phyloP scores from a whole-genome alignment of 176 grass and related monocot genomes.

The Hordeum vulgare region MorexV3_pseudomolecules_assembly NC_058518.1:482598537-482599036 shows the following conservation, averaged over 20 bases:
- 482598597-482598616: not conserved
- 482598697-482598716: slow-evolving; percentile 31
- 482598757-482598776: slow-evolving; percentile 16
- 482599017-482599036: not conserved
- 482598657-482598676: slow-evolving; percentile 26
- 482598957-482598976: slow-evolving; percentile 31
- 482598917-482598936: slow-evolving; percentile 11
- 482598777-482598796: slow-evolving; percentile 45
- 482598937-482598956: slow-evolving; percentile 16
- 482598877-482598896: not conserved
- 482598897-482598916: not conserved
- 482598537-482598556: slow-evolving; percentile 48
- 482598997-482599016: slow-evolving; percentile 35
- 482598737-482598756: slow-evolving; percentile 52
- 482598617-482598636: slow-evolving; percentile 2
- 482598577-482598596: slow-evolving; percentile 37
- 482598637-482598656: slow-evolving; percentile 27
- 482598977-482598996: slow-evolving; percentile 10
- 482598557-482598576: slow-evolving; percentile 47
- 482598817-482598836: slow-evolving; percentile 6
- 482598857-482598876: not conserved
- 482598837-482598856: not conserved
- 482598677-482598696: slow-evolving; percentile 24
- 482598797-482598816: slow-evolving; percentile 44
- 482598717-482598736: slow-evolving; percentile 46